Percentiles rank a stretch among this genome's conserved stretches.
These are phyloP conservation scores for Mycena crocata DNA, from an alignment of 768 basidiomycete genomes.

Conservation along the genomic window DNA sequence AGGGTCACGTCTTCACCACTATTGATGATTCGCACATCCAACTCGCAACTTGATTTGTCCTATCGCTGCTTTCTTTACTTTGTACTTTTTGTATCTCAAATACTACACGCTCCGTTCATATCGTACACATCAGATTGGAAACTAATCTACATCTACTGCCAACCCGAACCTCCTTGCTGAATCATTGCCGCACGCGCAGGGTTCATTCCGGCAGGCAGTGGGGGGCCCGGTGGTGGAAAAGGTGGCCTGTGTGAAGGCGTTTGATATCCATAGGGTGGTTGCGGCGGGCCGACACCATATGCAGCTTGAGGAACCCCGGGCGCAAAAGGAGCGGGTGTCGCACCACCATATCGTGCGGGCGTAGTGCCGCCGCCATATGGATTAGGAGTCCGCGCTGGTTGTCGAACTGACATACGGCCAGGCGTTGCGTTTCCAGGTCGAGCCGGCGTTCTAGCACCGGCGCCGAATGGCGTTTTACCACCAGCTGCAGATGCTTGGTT, in stretches of 20 bases:
- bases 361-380: conserved; percentile 69
- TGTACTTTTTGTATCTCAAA: conserved; percentile 22
- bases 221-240: conserved; percentile 54
- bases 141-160: conserved; percentile 19
- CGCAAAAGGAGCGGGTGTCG: conserved; percentile 59
- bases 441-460: conserved; percentile 81
- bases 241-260: conserved; percentile 59
- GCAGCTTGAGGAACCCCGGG: conserved; percentile 42
- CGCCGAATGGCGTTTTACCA: conserved; percentile 85
- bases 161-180: conserved; percentile 58
- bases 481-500: conserved; percentile 61
- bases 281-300: conserved; percentile 41
- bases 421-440: conserved; percentile 82
- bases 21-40: conserved; percentile 85
- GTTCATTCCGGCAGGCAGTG: conserved; percentile 71
- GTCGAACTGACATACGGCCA: conserved; percentile 83
- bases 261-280: conserved; percentile 59
- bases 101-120: conserved; percentile 19
- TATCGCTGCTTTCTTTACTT: background rate
- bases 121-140: conserved; percentile 25
- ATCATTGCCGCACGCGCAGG: conserved; percentile 76
- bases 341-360: conserved; percentile 45
- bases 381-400: conserved; percentile 81
- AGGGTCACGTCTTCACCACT: conserved; percentile 84
- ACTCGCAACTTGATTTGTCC: conserved; percentile 53